A percentile compares a stretch with the other conserved stretches of the same genome.
Evolutionary conservation across 768 basidiomycete species (phyloP).

Genomic region (Termitomyces sp.): DNA sequence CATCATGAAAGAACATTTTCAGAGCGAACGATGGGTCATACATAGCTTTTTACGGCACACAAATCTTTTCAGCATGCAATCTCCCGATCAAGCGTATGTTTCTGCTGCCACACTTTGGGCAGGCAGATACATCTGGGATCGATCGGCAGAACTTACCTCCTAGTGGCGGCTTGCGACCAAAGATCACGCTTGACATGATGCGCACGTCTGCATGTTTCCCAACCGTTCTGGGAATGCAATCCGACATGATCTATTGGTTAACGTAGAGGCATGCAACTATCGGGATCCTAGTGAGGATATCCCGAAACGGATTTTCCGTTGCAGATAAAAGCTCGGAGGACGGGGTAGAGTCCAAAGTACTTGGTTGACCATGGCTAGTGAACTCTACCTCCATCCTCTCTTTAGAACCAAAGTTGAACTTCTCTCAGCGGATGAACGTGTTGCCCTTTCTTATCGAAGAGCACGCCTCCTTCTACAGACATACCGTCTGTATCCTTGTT

Average conservation of each 20-base stretch:
- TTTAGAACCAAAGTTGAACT: conserved; percentile 42
- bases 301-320: conserved; percentile 16
- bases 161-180: conserved; percentile 17
- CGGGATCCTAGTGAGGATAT: conserved; percentile 12
- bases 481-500: conserved; percentile 33
- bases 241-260: conserved; percentile 18
- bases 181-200: conserved; percentile 18
- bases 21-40: conserved; percentile 9
- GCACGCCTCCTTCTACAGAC: conserved; percentile 47
- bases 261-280: conserved; percentile 14
- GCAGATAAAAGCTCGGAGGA: conserved; percentile 12
- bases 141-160: conserved; percentile 23
- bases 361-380: conserved; percentile 27
- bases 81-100: conserved; percentile 14
- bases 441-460: conserved; percentile 47
- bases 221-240: conserved; percentile 18
- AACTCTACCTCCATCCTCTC: conserved; percentile 42
- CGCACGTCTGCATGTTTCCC: conserved; percentile 16
- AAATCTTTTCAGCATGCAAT: conserved; percentile 15
- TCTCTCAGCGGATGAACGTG: conserved; percentile 41
- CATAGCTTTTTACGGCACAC: conserved; percentile 19
- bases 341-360: background rate
- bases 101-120: conserved; percentile 13
- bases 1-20: conserved; percentile 12
- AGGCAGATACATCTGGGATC: conserved; percentile 15